Percentiles rank a stretch among this genome's conserved stretches.
Evolutionary conservation across 768 basidiomycete genomes (phyloP).

Genomic region (Suillus tomentosus): DNA sequence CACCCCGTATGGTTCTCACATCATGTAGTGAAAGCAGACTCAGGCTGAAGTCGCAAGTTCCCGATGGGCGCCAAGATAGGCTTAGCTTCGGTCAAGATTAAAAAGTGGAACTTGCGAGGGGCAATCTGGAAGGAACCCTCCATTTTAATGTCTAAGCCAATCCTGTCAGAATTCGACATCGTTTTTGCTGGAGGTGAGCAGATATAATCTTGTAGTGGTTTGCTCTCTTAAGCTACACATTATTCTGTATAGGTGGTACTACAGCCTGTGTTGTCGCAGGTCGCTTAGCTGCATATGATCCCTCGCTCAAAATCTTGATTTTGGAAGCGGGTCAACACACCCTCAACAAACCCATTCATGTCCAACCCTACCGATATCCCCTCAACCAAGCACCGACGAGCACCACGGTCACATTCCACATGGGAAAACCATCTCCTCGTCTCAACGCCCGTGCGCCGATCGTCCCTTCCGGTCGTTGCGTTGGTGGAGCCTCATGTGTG

Average conservation of each 20-base stretch:
- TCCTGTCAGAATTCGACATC: conserved; percentile 41
- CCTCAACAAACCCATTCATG: too few relatives aligned
- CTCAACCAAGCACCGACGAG: too few relatives aligned
- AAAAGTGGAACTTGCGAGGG: background rate
- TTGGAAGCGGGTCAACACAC: conserved; percentile 27
- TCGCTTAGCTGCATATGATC: conserved; percentile 29
- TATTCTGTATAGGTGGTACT: conserved; percentile 32
- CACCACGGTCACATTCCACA: background rate
- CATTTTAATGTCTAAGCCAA: conserved; percentile 6
- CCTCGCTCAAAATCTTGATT: conserved; percentile 28
- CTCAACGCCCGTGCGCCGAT: background rate
- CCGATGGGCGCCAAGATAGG: background rate
- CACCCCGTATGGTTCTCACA: too few relatives aligned
- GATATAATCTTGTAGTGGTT: conserved; percentile 7
- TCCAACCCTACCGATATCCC: too few relatives aligned
- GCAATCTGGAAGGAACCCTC: background rate
- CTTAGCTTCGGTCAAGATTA: background rate
- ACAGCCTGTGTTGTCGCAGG: conserved; percentile 37
- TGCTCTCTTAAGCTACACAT: background rate
- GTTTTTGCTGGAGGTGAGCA: conserved; percentile 58
- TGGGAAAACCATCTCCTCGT: background rate
- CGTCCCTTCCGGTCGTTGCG: background rate
- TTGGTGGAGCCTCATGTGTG: background rate
- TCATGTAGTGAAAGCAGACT: too few relatives aligned
- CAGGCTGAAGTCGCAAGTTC: background rate